phyloP scores from a whole-genome alignment of 1,284 basidiomycete species.

The Thecaphora thlaspeos region DNA sequence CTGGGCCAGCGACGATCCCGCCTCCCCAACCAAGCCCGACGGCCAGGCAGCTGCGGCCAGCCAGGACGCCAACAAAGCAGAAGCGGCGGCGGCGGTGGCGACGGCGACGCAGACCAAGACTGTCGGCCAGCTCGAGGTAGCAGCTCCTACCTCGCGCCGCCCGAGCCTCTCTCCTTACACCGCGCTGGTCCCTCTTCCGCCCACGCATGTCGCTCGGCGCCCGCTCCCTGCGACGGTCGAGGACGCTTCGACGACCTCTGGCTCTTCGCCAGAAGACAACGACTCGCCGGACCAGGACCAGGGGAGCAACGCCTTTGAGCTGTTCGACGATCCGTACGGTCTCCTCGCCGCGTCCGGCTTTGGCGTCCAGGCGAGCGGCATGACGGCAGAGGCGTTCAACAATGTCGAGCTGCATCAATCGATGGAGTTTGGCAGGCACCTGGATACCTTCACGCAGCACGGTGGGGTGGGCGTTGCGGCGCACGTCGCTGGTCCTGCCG shows the following conservation, averaged over 20 bases:
- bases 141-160: neutral
- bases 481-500: conserved; percentile 22
- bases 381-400: conserved; percentile 40
- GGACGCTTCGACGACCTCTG: conserved; percentile 42
- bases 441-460: conserved; percentile 33
- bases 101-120: no score
- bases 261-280: conserved; percentile 24
- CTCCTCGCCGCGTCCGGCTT: conserved; percentile 47
- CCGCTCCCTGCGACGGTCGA: conserved; percentile 54
- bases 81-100: neutral
- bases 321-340: conserved; percentile 55
- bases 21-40: conserved; percentile 1
- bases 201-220: conserved; percentile 9
- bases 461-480: conserved; percentile 46
- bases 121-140: no score
- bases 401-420: conserved; percentile 44
- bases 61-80: no score
- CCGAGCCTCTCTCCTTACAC: neutral
- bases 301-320: conserved; percentile 32
- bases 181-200: conserved; percentile 1
- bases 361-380: conserved; percentile 27
- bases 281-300: conserved; percentile 17
- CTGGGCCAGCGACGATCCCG: conserved; percentile 17
- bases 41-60: neutral
- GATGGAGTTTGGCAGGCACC: conserved; percentile 35